Evolutionary conservation across 805 yeast genomes (phyloP).

Genomic region (Pichia manshurica): DNA sequence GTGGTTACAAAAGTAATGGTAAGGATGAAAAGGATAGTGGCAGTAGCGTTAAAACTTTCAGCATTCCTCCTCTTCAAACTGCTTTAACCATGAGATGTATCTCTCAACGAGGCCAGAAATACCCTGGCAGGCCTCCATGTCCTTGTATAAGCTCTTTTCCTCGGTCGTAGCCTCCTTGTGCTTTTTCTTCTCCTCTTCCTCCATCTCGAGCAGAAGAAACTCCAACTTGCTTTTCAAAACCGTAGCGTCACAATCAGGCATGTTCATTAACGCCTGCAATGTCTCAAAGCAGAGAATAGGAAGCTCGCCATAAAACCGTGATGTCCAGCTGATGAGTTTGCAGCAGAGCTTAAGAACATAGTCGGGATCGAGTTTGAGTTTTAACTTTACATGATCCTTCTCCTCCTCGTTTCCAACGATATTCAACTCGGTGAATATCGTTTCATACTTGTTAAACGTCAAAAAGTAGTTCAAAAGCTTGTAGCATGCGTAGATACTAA

Average conservation of each 20-base stretch:
- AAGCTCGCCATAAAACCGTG: conserved; percentile 58
- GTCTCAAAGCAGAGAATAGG: conserved; percentile 39
- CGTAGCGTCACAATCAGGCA: conserved; percentile 33
- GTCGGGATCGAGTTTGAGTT: conserved; percentile 27
- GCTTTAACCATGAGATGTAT: conserved; percentile 28
- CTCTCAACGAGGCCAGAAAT: conserved; percentile 25
- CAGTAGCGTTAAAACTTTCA: no score
- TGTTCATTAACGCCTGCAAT: conserved; percentile 33
- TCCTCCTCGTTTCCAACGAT: conserved; percentile 5
- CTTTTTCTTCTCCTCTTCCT: conserved; percentile 2
- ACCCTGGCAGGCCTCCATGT: conserved; percentile 12
- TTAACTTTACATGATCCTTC: neutral
- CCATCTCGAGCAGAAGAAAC: conserved; percentile 23
- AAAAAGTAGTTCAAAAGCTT: conserved; percentile 43
- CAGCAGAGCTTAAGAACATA: conserved; percentile 38
- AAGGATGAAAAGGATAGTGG: no score
- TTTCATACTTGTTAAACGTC: conserved; percentile 18
- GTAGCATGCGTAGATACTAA: conserved; percentile 54
- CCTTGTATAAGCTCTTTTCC: conserved; percentile 10
- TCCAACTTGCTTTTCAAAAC: conserved; percentile 35
- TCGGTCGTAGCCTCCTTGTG: conserved; percentile 13
- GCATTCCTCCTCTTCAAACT: conserved; percentile 17
- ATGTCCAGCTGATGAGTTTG: conserved; percentile 53
- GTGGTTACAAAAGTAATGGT: no score
- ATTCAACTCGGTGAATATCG: conserved; percentile 11